Evolutionary conservation across 2,329 filamentous ascomycete genomes (phyloP).

Genomic region (Venturia aucupariae): DNA sequence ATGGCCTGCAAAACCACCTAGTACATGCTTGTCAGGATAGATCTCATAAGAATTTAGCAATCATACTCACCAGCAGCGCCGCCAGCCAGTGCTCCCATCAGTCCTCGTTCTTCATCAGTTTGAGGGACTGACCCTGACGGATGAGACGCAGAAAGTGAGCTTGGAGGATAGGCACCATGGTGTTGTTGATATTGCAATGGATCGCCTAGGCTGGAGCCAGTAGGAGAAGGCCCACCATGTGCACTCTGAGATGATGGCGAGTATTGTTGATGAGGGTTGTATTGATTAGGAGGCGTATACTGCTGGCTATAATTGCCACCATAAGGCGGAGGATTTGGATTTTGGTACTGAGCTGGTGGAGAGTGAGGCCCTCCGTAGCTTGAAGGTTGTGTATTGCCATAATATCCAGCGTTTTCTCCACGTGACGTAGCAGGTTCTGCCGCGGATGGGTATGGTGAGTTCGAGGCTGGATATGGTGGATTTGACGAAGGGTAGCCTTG

Average conservation of each 20-base stretch:
- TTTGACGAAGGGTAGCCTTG: not conserved
- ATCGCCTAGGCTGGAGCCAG: not conserved
- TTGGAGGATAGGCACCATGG: not conserved
- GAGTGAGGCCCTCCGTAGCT: not conserved
- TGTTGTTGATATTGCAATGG: conserved; percentile 2
- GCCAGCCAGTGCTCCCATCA: conserved; percentile 13
- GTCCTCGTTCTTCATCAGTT: conserved; percentile 13
- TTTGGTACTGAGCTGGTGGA: not conserved
- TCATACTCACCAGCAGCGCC: conserved; percentile 10
- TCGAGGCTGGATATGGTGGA: not conserved
- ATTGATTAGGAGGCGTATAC: not conserved
- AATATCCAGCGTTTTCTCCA: conserved; percentile 3
- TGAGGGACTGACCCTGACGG: not conserved
- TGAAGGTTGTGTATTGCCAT: conserved; percentile 4
- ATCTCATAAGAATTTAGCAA: not conserved
- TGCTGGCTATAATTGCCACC: not conserved
- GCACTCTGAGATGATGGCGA: not conserved
- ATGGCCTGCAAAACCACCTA: conserved; percentile 9
- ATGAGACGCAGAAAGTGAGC: not conserved
- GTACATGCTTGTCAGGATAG: not conserved
- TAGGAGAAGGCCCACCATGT: not conserved
- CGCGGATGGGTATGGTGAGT: not conserved
- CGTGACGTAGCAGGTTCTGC: not conserved
- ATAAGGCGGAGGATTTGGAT: not conserved
- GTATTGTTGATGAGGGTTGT: conserved; percentile 5